These are phyloP conservation scores for Capsella rubella DNA, from an alignment of 441 rosid genomes.

Conservation along the genomic window DNA sequence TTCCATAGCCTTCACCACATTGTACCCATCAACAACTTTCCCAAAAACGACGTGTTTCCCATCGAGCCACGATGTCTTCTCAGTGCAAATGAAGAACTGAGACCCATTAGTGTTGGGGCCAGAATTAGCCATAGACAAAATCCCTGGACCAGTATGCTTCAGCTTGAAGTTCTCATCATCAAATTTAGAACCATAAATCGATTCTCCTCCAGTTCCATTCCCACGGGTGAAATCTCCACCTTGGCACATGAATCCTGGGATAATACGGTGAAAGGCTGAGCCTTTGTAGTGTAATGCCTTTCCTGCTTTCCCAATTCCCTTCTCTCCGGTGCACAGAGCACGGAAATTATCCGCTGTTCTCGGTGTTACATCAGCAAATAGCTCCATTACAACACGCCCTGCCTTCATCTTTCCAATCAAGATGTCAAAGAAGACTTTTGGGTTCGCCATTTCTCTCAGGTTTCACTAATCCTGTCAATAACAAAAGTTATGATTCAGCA, in stretches of 20 bases:
- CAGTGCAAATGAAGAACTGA: constrained; percentile 78
- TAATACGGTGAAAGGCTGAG: constrained; percentile 74
- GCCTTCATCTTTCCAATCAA: constrained; percentile 61
- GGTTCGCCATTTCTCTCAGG: constrained; percentile 56
- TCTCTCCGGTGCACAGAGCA: constrained; percentile 79
- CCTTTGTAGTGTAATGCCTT: constrained; percentile 78
- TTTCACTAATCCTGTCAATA: constrained; percentile 21
- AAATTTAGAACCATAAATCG: constrained; percentile 69
- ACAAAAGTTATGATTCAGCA: not conserved
- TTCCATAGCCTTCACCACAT: constrained; percentile 70
- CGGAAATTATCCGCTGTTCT: constrained; percentile 80
- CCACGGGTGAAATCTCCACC: constrained; percentile 82
- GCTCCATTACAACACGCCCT: constrained; percentile 76
- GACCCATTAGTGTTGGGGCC: constrained; percentile 78
- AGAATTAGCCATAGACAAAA: constrained; percentile 82
- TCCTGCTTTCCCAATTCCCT: constrained; percentile 60
- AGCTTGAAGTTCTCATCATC: constrained; percentile 78
- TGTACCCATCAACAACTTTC: constrained; percentile 74
- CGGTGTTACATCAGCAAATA: constrained; percentile 67
- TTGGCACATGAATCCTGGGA: constrained; percentile 84
- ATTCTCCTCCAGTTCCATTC: constrained; percentile 89
- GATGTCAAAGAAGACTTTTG: constrained; percentile 72
- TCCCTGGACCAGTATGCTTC: constrained; percentile 71
- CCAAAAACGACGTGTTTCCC: constrained; percentile 89
- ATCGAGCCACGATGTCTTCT: constrained; percentile 69